These are phyloP conservation scores for Ophiosphaerella narmari DNA, from an alignment of 2,329 filamentous ascomycete species.

Conservation along the genomic window DNA sequence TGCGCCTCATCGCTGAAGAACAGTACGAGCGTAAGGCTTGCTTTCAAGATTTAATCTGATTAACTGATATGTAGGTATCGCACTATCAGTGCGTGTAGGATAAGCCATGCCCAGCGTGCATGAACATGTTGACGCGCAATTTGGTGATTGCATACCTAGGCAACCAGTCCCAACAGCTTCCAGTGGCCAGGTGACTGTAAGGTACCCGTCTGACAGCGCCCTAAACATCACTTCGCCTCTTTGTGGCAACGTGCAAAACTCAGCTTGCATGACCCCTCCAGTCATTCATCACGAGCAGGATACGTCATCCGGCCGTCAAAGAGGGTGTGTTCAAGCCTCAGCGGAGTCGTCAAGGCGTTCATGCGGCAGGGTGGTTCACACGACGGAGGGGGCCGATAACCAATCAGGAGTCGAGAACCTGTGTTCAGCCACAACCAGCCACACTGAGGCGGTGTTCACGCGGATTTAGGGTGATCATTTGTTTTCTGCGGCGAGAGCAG, in stretches of 20 bases:
- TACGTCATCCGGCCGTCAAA: slow-evolving; percentile 1
- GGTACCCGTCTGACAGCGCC: slow-evolving; percentile 5
- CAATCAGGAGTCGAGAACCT: slow-evolving; percentile 5
- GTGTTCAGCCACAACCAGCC: background rate
- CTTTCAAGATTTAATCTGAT: too few relatives aligned
- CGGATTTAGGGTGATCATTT: too few relatives aligned
- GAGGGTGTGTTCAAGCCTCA: slow-evolving; percentile 2
- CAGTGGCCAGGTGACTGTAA: slow-evolving; percentile 2
- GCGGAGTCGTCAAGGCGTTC: slow-evolving; percentile 3
- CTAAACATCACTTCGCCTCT: slow-evolving; percentile 2
- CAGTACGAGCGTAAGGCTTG: too few relatives aligned
- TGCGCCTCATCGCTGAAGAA: too few relatives aligned
- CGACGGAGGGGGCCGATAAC: background rate
- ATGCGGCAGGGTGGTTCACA: background rate
- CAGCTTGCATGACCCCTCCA: slow-evolving; percentile 2
- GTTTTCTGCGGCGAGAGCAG: too few relatives aligned
- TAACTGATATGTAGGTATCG: too few relatives aligned
- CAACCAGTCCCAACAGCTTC: slow-evolving; percentile 1
- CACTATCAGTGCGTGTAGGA: too few relatives aligned
- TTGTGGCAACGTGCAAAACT: slow-evolving; percentile 2
- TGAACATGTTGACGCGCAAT: too few relatives aligned
- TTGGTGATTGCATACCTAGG: background rate
- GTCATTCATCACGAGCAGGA: slow-evolving; percentile 3
- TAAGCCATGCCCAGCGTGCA: too few relatives aligned
- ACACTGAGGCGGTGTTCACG: background rate